Percentiles rank a stretch among this genome's conserved stretches.
Evolutionary conservation across 2,329 filamentous ascomycete genomes (phyloP).

Genomic region (Myriosclerotinia curreyana): DNA sequence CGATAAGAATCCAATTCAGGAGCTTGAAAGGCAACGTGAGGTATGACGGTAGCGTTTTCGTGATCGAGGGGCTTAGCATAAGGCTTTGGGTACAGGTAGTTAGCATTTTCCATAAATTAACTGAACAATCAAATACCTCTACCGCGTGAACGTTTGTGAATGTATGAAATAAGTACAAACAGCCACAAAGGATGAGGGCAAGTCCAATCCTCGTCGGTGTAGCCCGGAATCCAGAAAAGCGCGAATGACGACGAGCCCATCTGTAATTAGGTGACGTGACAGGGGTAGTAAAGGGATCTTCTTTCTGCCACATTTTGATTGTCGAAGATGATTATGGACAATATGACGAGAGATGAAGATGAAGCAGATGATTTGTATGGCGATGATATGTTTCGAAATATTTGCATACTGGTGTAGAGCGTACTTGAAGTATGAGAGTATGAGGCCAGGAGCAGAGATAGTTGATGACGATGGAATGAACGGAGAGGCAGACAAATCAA

Average conservation of each 20-base stretch:
- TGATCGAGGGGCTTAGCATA: neutral
- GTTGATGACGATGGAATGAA: neutral
- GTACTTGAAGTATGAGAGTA: neutral
- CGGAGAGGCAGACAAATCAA: no score
- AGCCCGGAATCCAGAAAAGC: constrained; percentile 28
- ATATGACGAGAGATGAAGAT: no score
- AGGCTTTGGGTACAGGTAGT: neutral
- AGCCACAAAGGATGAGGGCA: constrained; percentile 22
- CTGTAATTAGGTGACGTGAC: constrained; percentile 22
- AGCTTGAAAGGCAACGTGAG: constrained; percentile 26
- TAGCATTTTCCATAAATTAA: no score
- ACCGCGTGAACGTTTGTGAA: no score
- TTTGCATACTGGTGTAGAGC: neutral
- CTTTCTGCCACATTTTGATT: constrained; percentile 29
- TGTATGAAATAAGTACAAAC: constrained; percentile 21
- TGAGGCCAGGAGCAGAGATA: neutral
- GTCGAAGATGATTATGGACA: neutral
- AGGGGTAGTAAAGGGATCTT: constrained; percentile 33
- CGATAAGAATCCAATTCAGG: constrained; percentile 26
- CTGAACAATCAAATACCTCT: no score
- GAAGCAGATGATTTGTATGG: neutral
- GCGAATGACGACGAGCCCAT: constrained; percentile 29
- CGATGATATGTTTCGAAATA: no score
- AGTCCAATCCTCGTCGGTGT: constrained; percentile 25
- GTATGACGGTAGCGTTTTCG: constrained; percentile 22